A percentile compares a stretch with the other conserved stretches of the same genome.
These are phyloP conservation scores for Myxozyma neotropica DNA, from an alignment of 805 yeast species.

Conservation along the genomic window DNA sequence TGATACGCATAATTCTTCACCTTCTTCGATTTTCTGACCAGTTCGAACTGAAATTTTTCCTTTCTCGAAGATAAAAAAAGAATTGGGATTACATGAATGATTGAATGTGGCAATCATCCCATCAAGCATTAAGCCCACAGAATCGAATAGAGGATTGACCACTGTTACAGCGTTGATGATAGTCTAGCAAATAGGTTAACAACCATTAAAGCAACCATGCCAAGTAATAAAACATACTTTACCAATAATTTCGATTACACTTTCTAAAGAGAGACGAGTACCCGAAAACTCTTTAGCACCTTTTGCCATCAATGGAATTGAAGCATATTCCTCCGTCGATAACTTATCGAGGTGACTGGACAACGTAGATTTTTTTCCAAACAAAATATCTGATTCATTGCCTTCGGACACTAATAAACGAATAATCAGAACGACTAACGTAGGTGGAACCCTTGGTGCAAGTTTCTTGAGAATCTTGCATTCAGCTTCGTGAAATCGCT, in stretches of 20 bases:
- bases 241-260: not conserved
- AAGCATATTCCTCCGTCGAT: conserved; percentile 1
- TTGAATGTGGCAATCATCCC: conserved; percentile 24
- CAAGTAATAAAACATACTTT: not conserved
- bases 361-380: not conserved
- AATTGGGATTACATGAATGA: conserved; percentile 34
- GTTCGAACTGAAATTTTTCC: conserved; percentile 8
- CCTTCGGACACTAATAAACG: conserved; percentile 10
- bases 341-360: conserved; percentile 4
- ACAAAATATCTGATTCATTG: not conserved
- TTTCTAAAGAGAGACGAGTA: not conserved
- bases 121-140: conserved; percentile 26
- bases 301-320: conserved; percentile 11
- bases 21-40: conserved; percentile 5
- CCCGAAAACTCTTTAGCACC: conserved; percentile 20
- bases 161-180: conserved; percentile 13
- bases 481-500: conserved; percentile 11
- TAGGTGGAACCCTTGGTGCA: conserved; percentile 8
- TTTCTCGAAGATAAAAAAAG: conserved; percentile 11
- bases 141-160: conserved; percentile 10
- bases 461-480: conserved; percentile 2
- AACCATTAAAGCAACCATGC: not conserved
- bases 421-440: conserved; percentile 4
- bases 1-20: conserved; percentile 28
- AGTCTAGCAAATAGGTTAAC: not conserved